phyloP scores from a whole-genome alignment of 495 filamentous ascomycete species.

The Aspergillus baeticus region DNA sequence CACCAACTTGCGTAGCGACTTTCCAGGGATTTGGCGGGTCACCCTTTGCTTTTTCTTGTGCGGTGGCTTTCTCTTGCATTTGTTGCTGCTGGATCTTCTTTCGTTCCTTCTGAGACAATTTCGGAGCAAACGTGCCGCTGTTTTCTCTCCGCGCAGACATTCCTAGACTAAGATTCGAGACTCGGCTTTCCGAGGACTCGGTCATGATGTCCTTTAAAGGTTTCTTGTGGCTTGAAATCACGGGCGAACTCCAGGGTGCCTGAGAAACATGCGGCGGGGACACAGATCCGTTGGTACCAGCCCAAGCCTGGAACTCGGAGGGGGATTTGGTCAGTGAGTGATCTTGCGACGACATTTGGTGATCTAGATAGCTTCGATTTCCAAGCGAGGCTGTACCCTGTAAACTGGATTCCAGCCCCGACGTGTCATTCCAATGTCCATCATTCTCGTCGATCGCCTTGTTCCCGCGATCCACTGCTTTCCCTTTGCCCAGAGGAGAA shows the following conservation, averaged over 20 bases:
- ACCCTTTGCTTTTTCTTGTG: slow-evolving; percentile 47
- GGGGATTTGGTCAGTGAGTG: slow-evolving; percentile 27
- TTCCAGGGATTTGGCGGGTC: slow-evolving; percentile 73
- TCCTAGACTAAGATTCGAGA: slow-evolving; percentile 73
- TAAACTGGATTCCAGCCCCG: slow-evolving; percentile 29
- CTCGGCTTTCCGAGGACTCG: slow-evolving; percentile 60
- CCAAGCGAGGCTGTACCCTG: slow-evolving; percentile 30
- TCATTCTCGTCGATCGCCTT: slow-evolving; percentile 17
- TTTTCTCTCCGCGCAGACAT: slow-evolving; percentile 50
- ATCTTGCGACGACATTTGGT: slow-evolving; percentile 33
- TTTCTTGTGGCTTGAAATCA: slow-evolving; percentile 60
- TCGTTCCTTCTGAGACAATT: slow-evolving; percentile 88
- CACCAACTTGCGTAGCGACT: slow-evolving; percentile 31
- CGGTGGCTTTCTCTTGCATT: slow-evolving; percentile 51
- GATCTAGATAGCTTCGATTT: slow-evolving; percentile 32
- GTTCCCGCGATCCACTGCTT: slow-evolving; percentile 26
- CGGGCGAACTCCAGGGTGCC: slow-evolving; percentile 61
- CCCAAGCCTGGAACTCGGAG: slow-evolving; percentile 23
- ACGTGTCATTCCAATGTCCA: slow-evolving; percentile 28
- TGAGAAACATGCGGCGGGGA: slow-evolving; percentile 16
- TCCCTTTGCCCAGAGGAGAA: slow-evolving; percentile 30
- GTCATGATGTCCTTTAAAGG: slow-evolving; percentile 83
- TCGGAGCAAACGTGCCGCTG: slow-evolving; percentile 33
- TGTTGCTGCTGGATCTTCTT: slow-evolving; percentile 77
- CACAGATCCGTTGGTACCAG: slow-evolving; percentile 6